Percentiles rank a stretch among this genome's conserved stretches.
Conservation (phyloP, 192 early-diverging fungal genomes). For the Backusella psychrophila region DNA sequence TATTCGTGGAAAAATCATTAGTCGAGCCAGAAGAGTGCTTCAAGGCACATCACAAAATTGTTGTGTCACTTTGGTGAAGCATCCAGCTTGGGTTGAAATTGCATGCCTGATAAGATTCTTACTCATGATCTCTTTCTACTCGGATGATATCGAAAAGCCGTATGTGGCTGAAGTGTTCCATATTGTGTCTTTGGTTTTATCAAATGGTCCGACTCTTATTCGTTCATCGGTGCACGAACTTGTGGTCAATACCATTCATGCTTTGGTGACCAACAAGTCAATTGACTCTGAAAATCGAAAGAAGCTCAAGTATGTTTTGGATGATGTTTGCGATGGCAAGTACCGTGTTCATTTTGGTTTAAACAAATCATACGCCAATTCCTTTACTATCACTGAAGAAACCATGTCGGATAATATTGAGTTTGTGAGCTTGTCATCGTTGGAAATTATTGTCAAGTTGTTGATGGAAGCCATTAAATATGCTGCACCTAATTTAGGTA, state of each 20-base stretch:
- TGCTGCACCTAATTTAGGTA: conserved; percentile 63
- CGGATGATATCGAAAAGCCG: conserved; percentile 56
- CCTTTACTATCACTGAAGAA: conserved; percentile 57
- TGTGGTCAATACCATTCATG: conserved; percentile 85
- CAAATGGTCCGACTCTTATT: conserved; percentile 77
- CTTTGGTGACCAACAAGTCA: conserved; percentile 56
- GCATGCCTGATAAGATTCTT: conserved; percentile 80
- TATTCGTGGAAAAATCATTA: conserved; percentile 75
- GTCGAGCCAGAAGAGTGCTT: conserved; percentile 68
- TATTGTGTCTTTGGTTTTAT: conserved; percentile 76
- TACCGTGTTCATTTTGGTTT: conserved; percentile 75
- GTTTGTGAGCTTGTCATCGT: conserved; percentile 38
- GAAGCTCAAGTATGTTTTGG: conserved; percentile 57
- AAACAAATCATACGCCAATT: conserved; percentile 55
- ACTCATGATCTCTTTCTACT: conserved; percentile 84
- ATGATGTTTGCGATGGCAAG: conserved; percentile 77
- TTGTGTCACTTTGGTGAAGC: conserved; percentile 64
- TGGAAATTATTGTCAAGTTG: conserved; percentile 56
- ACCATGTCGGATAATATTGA: conserved; percentile 42
- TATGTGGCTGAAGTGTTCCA: conserved; percentile 84
- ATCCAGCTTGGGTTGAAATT: conserved; percentile 86
- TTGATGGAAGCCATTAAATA: conserved; percentile 60
- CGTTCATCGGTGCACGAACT: conserved; percentile 85
- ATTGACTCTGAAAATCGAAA: conserved; percentile 46
- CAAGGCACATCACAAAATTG: conserved; percentile 64